A percentile compares a stretch with the other conserved stretches of the same genome.
Evolutionary conservation across 805 yeast genomes (phyloP).

Genomic region (Blastobotrys terrestris): DNA sequence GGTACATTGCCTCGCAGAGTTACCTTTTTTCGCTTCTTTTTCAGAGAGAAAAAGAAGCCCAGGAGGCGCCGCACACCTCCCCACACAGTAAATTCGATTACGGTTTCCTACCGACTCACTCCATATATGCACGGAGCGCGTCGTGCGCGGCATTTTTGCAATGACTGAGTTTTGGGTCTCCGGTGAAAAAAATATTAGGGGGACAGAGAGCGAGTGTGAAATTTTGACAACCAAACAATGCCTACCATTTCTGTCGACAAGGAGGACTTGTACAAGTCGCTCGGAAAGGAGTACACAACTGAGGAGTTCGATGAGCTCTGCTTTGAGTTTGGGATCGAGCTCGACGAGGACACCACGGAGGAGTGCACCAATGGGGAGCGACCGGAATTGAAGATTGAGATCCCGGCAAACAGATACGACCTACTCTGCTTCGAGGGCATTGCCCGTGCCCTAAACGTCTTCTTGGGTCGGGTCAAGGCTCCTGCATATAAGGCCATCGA

Average conservation of each 20-base stretch:
- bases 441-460: conserved; percentile 89
- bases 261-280: conserved; percentile 76
- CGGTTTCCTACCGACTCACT: too few relatives aligned
- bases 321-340: conserved; percentile 94
- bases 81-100: too few relatives aligned
- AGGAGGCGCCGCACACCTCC: too few relatives aligned
- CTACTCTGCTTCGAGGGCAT: conserved; percentile 98
- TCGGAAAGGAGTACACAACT: conserved; percentile 59
- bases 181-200: neutral
- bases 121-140: too few relatives aligned
- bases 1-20: too few relatives aligned
- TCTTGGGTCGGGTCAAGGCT: conserved; percentile 57
- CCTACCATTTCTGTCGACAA: conserved; percentile 97
- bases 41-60: too few relatives aligned
- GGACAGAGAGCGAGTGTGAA: neutral
- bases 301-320: conserved; percentile 95
- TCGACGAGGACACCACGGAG: conserved; percentile 94
- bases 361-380: conserved; percentile 81
- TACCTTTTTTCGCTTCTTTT: too few relatives aligned
- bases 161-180: neutral
- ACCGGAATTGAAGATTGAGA: conserved; percentile 95
- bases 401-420: conserved; percentile 97
- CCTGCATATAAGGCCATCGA: conserved; percentile 65
- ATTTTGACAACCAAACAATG: conserved; percentile 41
- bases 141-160: neutral